Conservation (phyloP, 306 rosid species). For the Fragaria iinumae region DNA sequence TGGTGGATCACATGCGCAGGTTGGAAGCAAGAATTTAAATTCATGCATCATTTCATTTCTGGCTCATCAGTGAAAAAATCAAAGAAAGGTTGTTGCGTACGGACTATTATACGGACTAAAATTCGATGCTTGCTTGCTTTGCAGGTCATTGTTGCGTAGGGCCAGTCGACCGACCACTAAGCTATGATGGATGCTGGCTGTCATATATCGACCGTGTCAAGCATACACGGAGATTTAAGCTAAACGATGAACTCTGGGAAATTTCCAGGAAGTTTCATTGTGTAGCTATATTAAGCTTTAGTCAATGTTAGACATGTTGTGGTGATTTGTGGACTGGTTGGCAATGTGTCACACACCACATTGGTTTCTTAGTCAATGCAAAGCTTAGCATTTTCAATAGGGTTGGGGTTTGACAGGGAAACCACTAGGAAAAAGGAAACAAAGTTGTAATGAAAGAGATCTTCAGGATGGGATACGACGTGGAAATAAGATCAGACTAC, state of each 20-base stretch:
- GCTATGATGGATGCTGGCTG: not conserved
- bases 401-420: not conserved
- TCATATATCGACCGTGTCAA: not conserved
- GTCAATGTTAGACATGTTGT: not conserved
- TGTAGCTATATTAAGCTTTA: not conserved
- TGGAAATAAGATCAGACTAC: not conserved
- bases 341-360: not conserved
- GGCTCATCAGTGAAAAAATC: not conserved
- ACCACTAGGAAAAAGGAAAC: constrained; percentile 4
- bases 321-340: not conserved
- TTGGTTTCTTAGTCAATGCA: not conserved
- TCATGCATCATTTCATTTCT: not conserved
- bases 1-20: not conserved
- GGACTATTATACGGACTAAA: not conserved
- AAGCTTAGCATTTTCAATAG: not conserved
- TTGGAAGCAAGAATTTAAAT: not conserved
- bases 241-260: not conserved
- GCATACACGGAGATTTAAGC: not conserved
- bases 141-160: not conserved
- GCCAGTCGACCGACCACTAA: not conserved
- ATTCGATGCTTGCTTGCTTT: not conserved
- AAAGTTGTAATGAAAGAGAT: not conserved
- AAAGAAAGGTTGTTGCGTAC: not conserved
- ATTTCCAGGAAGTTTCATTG: constrained; percentile 8
- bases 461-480: not conserved